phyloP scores from a whole-genome alignment of 2,329 filamentous ascomycete species.

The Hypoxylon sp. region DNA sequence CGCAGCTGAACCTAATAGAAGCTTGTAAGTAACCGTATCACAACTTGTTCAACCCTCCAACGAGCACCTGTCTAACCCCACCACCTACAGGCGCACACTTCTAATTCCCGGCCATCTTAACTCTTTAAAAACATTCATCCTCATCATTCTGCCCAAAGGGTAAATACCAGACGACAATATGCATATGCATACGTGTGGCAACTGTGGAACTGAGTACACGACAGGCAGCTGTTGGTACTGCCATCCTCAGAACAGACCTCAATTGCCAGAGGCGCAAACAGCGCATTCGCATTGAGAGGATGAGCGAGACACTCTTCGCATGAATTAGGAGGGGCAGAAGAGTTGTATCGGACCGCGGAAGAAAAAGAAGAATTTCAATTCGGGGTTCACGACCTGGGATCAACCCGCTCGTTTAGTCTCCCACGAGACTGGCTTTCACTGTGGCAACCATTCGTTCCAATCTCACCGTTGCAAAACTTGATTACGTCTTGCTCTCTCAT shows the following conservation, averaged over 20 bases:
- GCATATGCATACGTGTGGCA: conserved; percentile 55
- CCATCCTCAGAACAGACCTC: conserved; percentile 54
- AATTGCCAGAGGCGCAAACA: conserved; percentile 30
- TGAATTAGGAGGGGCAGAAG: conserved; percentile 12
- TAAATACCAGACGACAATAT: conserved; percentile 45
- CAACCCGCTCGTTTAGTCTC: conserved; percentile 31
- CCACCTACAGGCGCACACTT: conserved; percentile 11
- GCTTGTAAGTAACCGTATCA: conserved; percentile 31
- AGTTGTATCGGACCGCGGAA: conserved; percentile 14
- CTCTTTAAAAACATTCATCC: not conserved
- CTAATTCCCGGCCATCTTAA: conserved; percentile 15
- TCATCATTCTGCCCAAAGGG: conserved; percentile 23
- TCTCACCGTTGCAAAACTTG: conserved; percentile 23
- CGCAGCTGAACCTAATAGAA: conserved; percentile 21
- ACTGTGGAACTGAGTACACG: conserved; percentile 56
- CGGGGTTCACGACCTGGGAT: conserved; percentile 27
- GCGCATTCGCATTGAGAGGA: conserved; percentile 34
- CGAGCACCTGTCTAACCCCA: conserved; percentile 24
- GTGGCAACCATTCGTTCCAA: conserved; percentile 24
- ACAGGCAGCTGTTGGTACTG: conserved; percentile 57
- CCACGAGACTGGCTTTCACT: conserved; percentile 27
- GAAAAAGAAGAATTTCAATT: conserved; percentile 32
- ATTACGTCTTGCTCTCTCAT: conserved; percentile 20
- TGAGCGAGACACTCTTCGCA: conserved; percentile 5
- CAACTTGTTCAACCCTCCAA: conserved; percentile 1